Conservation (phyloP, 352 stramenopile species). For the Phytophthora macrochlamydospora region DNA sequence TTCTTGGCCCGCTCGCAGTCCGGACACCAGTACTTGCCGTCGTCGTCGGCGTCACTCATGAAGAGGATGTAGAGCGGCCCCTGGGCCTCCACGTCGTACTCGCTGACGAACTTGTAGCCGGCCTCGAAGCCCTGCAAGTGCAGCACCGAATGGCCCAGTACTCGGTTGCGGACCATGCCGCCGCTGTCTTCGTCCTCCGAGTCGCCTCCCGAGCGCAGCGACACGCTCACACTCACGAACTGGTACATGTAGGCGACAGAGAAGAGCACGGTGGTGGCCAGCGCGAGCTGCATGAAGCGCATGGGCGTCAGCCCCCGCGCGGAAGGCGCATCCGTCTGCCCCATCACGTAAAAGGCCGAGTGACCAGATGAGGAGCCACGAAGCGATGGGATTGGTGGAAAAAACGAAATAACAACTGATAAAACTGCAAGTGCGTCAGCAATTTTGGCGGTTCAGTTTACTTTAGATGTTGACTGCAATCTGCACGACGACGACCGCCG, state of each 20-base stretch:
- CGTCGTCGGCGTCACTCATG: slow-evolving; percentile 71
- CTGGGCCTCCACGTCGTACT: slow-evolving; percentile 70
- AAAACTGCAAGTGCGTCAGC: background rate
- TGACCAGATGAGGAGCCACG: background rate
- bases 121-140: slow-evolving; percentile 75
- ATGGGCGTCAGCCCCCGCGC: slow-evolving; percentile 46
- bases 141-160: slow-evolving; percentile 65
- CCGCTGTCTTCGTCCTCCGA: slow-evolving; percentile 21
- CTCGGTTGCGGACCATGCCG: slow-evolving; percentile 40
- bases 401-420: background rate
- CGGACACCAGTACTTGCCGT: slow-evolving; percentile 81
- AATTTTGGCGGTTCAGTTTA: background rate
- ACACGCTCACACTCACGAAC: slow-evolving; percentile 64
- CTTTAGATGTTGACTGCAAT: slow-evolving; percentile 66
- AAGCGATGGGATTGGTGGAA: background rate
- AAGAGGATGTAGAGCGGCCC: slow-evolving; percentile 77
- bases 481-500: slow-evolving; percentile 63
- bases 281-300: slow-evolving; percentile 77
- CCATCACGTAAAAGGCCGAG: slow-evolving; percentile 9
- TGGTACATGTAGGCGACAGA: slow-evolving; percentile 75
- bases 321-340: background rate
- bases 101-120: slow-evolving; percentile 78
- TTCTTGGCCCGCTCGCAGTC: slow-evolving; percentile 78
- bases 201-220: slow-evolving; percentile 28
- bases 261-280: slow-evolving; percentile 63